Evolutionary conservation across 495 filamentous ascomycete species (phyloP).

Genomic region (Penicilliopsis zonata): DNA sequence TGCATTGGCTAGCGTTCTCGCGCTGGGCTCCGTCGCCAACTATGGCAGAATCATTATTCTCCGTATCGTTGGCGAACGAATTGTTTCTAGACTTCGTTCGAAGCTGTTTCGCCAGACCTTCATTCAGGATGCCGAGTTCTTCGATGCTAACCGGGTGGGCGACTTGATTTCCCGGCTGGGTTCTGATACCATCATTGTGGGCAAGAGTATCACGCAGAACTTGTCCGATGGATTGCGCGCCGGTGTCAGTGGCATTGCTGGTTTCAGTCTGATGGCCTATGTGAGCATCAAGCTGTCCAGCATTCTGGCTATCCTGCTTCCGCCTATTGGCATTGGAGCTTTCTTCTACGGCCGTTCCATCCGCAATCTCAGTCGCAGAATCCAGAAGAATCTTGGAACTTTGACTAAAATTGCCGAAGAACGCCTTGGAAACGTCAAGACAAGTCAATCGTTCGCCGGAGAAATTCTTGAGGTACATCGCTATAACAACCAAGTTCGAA

Average conservation of each 20-base stretch:
- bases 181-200: constrained; percentile 93
- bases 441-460: constrained; percentile 88
- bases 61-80: constrained; percentile 88
- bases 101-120: constrained; percentile 85
- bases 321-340: constrained; percentile 81
- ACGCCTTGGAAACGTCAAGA: constrained; percentile 86
- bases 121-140: constrained; percentile 94
- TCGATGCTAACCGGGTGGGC: constrained; percentile 93
- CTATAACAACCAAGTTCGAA: constrained; percentile 84
- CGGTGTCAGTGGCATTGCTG: constrained; percentile 76
- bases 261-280: constrained; percentile 84
- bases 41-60: constrained; percentile 90
- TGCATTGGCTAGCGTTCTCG: constrained; percentile 55
- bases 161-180: constrained; percentile 91
- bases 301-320: constrained; percentile 74
- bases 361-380: constrained; percentile 74
- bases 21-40: constrained; percentile 71
- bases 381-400: constrained; percentile 83
- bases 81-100: constrained; percentile 79
- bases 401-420: constrained; percentile 96
- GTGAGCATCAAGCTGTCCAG: constrained; percentile 84
- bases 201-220: constrained; percentile 97
- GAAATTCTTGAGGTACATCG: constrained; percentile 80
- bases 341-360: constrained; percentile 84
- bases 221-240: constrained; percentile 86